Conservation (phyloP, 1,284 basidiomycete genomes). For the Lignosus rhinocerotis region DNA sequence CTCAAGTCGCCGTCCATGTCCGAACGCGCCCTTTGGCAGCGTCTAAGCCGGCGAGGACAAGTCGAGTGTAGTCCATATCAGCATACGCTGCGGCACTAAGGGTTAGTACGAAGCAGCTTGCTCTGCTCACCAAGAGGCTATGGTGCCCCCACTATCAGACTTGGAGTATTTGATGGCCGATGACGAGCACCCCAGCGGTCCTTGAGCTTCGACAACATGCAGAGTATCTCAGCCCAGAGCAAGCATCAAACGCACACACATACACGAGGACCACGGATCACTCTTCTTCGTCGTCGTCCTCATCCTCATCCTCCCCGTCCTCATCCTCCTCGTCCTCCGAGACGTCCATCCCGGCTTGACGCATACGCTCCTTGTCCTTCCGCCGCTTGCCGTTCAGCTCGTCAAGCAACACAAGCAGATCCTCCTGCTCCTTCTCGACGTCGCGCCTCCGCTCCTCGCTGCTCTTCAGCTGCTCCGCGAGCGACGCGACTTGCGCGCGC, state of each 20-base stretch:
- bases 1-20: too few species aligned
- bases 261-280: not conserved
- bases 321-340: slow-evolving; percentile 88
- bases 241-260: not conserved
- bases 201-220: too few species aligned
- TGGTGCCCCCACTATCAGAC: too few species aligned
- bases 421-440: slow-evolving; percentile 93
- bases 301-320: slow-evolving; percentile 58
- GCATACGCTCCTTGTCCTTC: slow-evolving; percentile 78
- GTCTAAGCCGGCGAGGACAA: too few species aligned
- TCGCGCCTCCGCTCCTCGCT: slow-evolving; percentile 72
- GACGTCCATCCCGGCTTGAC: slow-evolving; percentile 76
- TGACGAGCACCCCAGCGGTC: too few species aligned
- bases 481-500: slow-evolving; percentile 42
- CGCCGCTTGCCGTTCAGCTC: slow-evolving; percentile 87
- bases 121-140: too few species aligned
- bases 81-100: too few species aligned
- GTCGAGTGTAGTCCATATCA: too few species aligned
- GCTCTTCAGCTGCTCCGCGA: slow-evolving; percentile 52
- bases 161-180: too few species aligned
- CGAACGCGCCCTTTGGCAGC: too few species aligned
- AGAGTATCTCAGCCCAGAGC: not conserved
- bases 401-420: slow-evolving; percentile 90
- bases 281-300: slow-evolving; percentile 26
- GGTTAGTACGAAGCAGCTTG: too few species aligned